These are phyloP conservation scores for Pinus albicaulis DNA, from an alignment of 75 land plant genomes.

Conservation along the genomic window DNA sequence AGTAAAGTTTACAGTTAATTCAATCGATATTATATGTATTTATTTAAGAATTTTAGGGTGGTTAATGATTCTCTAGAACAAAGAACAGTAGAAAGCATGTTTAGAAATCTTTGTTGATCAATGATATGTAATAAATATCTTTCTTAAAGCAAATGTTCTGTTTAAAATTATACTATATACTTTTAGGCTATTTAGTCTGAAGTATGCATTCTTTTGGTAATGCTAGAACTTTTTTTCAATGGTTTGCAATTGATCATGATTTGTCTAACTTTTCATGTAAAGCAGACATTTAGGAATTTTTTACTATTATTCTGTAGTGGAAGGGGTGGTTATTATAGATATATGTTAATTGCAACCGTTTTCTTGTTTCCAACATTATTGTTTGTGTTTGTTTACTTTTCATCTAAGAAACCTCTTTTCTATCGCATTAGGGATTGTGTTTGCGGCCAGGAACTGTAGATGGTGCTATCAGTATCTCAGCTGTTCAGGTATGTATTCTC, in stretches of 20 bases:
- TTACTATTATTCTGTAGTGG: not conserved
- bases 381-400: not conserved
- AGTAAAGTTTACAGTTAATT: not conserved
- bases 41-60: not conserved
- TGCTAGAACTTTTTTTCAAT: not conserved
- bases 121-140: not conserved
- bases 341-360: not conserved
- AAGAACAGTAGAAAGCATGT: not conserved
- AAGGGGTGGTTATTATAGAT: not conserved
- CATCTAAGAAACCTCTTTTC: not conserved
- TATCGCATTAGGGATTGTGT: conserved; percentile 21
- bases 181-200: not conserved
- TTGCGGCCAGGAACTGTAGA: conserved; percentile 40
- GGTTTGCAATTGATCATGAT: too few relatives aligned
- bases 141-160: not conserved
- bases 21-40: not conserved
- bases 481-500: conserved; percentile 24
- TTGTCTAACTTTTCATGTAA: too few relatives aligned
- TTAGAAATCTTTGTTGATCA: not conserved
- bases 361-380: not conserved
- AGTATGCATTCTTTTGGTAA: not conserved
- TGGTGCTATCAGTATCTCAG: conserved; percentile 54
- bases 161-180: not conserved
- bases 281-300: not conserved
- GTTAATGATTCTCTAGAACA: not conserved